Percentiles rank a stretch among this genome's conserved stretches.
Conservation (phyloP, 306 rosid species). For the Cucumis cinereus region DNA sequence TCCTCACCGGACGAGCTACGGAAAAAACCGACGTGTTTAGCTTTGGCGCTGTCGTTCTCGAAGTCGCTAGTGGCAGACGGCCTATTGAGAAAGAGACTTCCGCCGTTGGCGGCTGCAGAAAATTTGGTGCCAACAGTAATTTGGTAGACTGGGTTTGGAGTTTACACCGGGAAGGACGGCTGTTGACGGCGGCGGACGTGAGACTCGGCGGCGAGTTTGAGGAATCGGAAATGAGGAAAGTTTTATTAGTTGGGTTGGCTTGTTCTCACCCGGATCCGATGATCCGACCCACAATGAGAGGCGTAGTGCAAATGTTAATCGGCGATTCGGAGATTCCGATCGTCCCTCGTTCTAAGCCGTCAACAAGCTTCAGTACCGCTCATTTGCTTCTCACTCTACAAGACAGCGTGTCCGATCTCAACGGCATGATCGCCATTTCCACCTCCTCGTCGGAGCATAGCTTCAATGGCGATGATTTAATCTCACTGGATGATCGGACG, state of each 20-base stretch:
- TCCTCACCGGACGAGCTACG: constrained; percentile 73
- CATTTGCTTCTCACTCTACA: constrained; percentile 60
- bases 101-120: constrained; percentile 22
- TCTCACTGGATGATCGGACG: constrained; percentile 23
- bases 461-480: constrained; percentile 38
- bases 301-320: constrained; percentile 72
- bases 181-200: constrained; percentile 51
- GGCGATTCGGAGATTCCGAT: constrained; percentile 82
- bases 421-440: constrained; percentile 59
- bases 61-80: constrained; percentile 83
- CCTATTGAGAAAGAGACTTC: constrained; percentile 67
- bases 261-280: constrained; percentile 83
- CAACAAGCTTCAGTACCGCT: constrained; percentile 56
- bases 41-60: constrained; percentile 89
- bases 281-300: constrained; percentile 68
- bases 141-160: constrained; percentile 98
- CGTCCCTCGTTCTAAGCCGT: constrained; percentile 67
- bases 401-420: constrained; percentile 82
- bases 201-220: constrained; percentile 54
- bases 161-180: constrained; percentile 60
- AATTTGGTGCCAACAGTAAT: constrained; percentile 41
- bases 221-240: constrained; percentile 54
- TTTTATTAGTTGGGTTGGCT: constrained; percentile 60
- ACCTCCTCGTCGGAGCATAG: constrained; percentile 55
- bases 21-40: constrained; percentile 94